Conservation (phyloP, 306 rosid species). For the Notholithocarpus densiflorus region DNA sequence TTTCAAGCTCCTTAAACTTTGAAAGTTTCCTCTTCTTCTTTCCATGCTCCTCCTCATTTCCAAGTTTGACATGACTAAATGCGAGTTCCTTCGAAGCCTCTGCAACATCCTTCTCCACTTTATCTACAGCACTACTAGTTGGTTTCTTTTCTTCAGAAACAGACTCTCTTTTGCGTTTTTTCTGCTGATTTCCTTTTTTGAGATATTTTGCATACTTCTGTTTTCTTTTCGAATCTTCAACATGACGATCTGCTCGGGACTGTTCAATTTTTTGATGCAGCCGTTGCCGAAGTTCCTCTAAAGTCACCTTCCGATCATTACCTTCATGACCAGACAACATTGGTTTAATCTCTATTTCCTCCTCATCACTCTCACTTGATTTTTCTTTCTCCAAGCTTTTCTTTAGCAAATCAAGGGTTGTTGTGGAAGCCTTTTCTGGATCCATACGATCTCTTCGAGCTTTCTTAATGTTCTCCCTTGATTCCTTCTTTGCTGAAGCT, state of each 20-base stretch:
- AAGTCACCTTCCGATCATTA: conserved; percentile 36
- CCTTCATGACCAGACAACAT: conserved; percentile 28
- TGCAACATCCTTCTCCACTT: conserved; percentile 50
- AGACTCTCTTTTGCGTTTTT: conserved; percentile 51
- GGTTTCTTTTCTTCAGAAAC: conserved; percentile 32
- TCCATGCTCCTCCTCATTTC: conserved; percentile 47
- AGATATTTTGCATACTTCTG: conserved; percentile 33
- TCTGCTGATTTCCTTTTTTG: conserved; percentile 17
- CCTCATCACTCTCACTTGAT: conserved; percentile 16
- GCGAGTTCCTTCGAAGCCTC: conserved; percentile 77
- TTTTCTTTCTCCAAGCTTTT: conserved; percentile 41
- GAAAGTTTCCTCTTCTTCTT: conserved; percentile 65
- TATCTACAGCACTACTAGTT: conserved; percentile 1
- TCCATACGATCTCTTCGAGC: conserved; percentile 65
- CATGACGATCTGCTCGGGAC: conserved; percentile 28
- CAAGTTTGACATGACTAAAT: conserved; percentile 70
- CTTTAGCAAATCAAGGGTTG: conserved; percentile 58
- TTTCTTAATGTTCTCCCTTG: conserved; percentile 68
- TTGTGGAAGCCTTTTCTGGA: conserved; percentile 58
- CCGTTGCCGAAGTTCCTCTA: conserved; percentile 47
- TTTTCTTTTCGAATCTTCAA: conserved; percentile 33
- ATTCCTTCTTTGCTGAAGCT: conserved; percentile 62
- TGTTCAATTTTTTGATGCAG: conserved; percentile 38
- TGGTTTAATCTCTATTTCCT: conserved; percentile 32
- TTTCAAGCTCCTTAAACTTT: conserved; percentile 66